phyloP scores from a whole-genome alignment of 371 early-diverging fungal genomes.

The Entomophthora muscae region DNA sequence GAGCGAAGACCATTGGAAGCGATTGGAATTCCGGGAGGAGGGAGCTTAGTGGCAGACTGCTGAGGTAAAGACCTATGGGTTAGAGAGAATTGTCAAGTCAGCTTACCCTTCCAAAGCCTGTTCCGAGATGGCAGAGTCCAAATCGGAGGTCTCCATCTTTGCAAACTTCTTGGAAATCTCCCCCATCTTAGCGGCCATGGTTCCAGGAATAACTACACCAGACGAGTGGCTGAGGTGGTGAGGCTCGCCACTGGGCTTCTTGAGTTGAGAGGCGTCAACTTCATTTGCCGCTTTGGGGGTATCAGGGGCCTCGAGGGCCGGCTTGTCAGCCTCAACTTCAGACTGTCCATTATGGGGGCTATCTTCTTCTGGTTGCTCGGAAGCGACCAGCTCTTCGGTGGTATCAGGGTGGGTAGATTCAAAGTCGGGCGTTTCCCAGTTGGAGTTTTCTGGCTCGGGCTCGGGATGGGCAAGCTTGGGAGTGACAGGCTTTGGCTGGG shows the following conservation, averaged over 20 bases:
- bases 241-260: neutral
- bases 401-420: neutral
- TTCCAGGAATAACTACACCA: neutral
- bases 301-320: neutral
- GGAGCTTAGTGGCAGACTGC: neutral
- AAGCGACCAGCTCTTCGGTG: neutral
- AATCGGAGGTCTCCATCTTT: neutral
- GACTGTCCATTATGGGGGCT: neutral
- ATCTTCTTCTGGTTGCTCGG: no score
- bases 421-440: neutral
- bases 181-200: neutral
- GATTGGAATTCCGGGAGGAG: constrained; percentile 4
- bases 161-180: neutral
- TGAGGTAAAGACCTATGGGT: neutral
- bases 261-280: neutral
- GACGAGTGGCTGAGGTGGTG: neutral
- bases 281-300: neutral
- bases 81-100: neutral
- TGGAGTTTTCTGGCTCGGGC: neutral
- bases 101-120: neutral
- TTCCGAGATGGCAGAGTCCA: neutral
- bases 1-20: neutral
- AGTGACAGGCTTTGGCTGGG: neutral
- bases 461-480: neutral
- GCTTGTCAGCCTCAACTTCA: neutral